These are phyloP conservation scores for Naumovozyma castellii DNA, from an alignment of 805 yeast genomes.

Conservation along the genomic window DNA sequence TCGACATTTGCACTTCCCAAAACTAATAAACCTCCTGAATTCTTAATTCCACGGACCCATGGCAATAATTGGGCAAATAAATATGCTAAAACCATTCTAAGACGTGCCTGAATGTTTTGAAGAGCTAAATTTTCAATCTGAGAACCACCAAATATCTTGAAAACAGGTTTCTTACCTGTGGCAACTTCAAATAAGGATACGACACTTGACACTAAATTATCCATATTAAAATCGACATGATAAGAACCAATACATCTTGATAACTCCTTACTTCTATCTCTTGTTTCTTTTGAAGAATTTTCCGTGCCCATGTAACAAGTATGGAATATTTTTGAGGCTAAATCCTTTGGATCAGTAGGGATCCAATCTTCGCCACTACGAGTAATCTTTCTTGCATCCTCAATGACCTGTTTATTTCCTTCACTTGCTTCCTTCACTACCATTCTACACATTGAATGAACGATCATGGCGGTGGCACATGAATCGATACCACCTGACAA, in stretches of 20 bases:
- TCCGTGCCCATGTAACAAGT: conserved; percentile 94
- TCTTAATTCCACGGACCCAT: conserved; percentile 71
- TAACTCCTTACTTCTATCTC: conserved; percentile 68
- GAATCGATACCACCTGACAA: conserved; percentile 96
- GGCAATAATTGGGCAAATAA: conserved; percentile 90
- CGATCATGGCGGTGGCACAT: conserved; percentile 93
- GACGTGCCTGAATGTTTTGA: conserved; percentile 93
- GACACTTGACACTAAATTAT: conserved; percentile 64
- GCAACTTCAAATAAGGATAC: conserved; percentile 73
- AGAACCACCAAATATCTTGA: conserved; percentile 89
- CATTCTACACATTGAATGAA: conserved; percentile 85
- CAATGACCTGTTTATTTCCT: conserved; percentile 69
- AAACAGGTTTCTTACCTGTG: conserved; percentile 82
- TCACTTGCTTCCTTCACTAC: conserved; percentile 59
- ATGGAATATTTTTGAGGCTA: conserved; percentile 70
- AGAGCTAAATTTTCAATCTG: conserved; percentile 85
- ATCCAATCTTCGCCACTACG: conserved; percentile 48
- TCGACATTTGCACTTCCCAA: conserved; percentile 96
- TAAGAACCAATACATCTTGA: conserved; percentile 74
- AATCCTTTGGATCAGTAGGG: conserved; percentile 67
- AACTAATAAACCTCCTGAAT: conserved; percentile 67
- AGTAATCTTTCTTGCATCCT: conserved; percentile 63
- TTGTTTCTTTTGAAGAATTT: conserved; percentile 83
- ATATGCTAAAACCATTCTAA: conserved; percentile 90
- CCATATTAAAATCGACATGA: conserved; percentile 91